A percentile compares a stretch with the other conserved stretches of the same genome.
phyloP scores from a whole-genome alignment of 2,329 filamentous ascomycete species.

The Bipolaris bicolor region DNA sequence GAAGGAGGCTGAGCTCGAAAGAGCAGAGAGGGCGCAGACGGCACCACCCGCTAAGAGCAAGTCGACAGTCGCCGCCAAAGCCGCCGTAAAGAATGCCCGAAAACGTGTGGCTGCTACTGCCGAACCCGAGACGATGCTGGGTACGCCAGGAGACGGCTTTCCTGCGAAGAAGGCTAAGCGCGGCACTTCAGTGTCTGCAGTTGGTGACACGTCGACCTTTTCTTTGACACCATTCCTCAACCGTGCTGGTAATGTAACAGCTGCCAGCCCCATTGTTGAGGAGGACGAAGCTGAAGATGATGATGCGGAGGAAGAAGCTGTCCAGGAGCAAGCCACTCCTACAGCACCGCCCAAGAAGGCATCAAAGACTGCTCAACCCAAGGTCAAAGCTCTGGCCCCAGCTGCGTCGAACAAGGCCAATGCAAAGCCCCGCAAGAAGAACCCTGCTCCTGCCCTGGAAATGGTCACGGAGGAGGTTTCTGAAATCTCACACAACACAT shows the following conservation, averaged over 20 bases:
- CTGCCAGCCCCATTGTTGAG: constrained; percentile 51
- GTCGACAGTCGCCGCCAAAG: constrained; percentile 44
- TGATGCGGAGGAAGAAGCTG: constrained; percentile 35
- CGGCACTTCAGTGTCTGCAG: constrained; percentile 60
- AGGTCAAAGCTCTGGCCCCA: constrained; percentile 53
- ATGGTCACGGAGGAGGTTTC: constrained; percentile 53
- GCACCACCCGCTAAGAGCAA: constrained; percentile 39
- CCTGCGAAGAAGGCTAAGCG: constrained; percentile 55
- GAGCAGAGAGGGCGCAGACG: constrained; percentile 52
- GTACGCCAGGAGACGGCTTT: constrained; percentile 57
- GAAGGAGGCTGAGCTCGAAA: constrained; percentile 58
- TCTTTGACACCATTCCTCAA: constrained; percentile 95
- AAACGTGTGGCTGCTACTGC: constrained; percentile 53
- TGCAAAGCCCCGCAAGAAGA: constrained; percentile 52
- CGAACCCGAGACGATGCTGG: constrained; percentile 56
- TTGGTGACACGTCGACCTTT: constrained; percentile 89
- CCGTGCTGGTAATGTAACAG: constrained; percentile 67
- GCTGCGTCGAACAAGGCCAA: constrained; percentile 54
- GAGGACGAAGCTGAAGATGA: constrained; percentile 22
- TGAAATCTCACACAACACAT: constrained; percentile 34
- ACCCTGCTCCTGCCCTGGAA: constrained; percentile 48
- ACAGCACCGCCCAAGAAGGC: constrained; percentile 40
- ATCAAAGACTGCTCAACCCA: constrained; percentile 34
- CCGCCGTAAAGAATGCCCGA: constrained; percentile 46
- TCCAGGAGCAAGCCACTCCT: constrained; percentile 36